Base-by-base conservation (phyloP, 345 rosid genomes). In the Gossypium raimondii region DNA sequence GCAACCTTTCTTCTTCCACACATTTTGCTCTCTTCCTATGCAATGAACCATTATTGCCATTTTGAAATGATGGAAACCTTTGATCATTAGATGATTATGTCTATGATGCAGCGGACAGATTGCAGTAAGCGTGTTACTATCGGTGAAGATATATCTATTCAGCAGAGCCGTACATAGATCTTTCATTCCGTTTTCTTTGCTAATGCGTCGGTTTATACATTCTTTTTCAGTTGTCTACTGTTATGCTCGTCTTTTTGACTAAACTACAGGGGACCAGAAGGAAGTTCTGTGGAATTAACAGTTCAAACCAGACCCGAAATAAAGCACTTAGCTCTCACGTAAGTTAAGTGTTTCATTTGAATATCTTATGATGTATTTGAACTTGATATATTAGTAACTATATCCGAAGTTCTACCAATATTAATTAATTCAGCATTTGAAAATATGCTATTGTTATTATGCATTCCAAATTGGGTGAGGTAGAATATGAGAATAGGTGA, bases 201-300 rank as follows among this genome's bases (percentile, higher is more conserved):
- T 7, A 45, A 17, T 63, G 27, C 17, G n/a, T 18, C 17, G n/a
- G 5, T 13, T 3, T 45, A 1, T 14, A 11, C 44, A 8, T 20
- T 41, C 41, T 52, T 67, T 66, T 72, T 77, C 29, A 56, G n/a
- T 50, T 47, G 55, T 60, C 20, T 69, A 38, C 59, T 43, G 11
- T 69, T 72, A 27, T 64, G 22, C 22, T 61, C 65, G 81, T 77
- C 27, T 64, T 78, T 71, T 45, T 69, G 22, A 47, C 61, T 18
- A 47, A 85, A 73, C 45, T 86, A 70, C 78, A 92, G 98, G 92
- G 98, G 97, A 75, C 90, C 93, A 70, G 95, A 91, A 79, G 97
- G 98, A 78, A 94, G 97, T 76, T 77, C 81, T 44, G 98, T 94
- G 75, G 90, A 91, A 78, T 75, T 94, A 79, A 90, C 87, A 8